Conservation (phyloP, 2,329 filamentous ascomycete genomes). For the Incumbomyces lentus region DNA sequence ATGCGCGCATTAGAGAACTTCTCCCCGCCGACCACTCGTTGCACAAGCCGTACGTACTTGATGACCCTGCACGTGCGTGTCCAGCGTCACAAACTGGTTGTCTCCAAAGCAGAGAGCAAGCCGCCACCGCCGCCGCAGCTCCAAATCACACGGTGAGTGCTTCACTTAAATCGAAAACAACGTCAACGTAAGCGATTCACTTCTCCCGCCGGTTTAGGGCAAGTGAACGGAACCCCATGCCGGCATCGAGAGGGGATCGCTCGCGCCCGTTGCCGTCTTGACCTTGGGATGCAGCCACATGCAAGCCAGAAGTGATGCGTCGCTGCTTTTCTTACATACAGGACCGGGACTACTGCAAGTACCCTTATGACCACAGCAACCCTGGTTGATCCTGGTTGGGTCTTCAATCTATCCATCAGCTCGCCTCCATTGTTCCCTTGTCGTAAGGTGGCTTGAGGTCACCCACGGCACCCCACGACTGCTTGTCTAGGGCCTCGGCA, state of each 20-base stretch:
- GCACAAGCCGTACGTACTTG: not conserved
- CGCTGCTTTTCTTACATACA: not conserved
- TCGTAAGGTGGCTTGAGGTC: not conserved
- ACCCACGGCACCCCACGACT: not conserved
- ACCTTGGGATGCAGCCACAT: not conserved
- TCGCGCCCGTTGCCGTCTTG: slow-evolving; percentile 4
- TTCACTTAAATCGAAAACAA: not conserved
- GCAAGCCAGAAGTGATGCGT: not conserved
- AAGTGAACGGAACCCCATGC: too few relatives aligned
- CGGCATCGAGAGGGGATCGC: not conserved
- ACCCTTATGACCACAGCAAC: slow-evolving; percentile 1
- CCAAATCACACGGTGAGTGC: slow-evolving; percentile 5
- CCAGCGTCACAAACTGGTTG: slow-evolving; percentile 3
- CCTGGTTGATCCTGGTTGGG: not conserved
- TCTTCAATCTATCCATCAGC: not conserved
- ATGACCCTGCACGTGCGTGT: slow-evolving; percentile 2
- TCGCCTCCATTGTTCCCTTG: not conserved
- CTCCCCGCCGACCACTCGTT: not conserved
- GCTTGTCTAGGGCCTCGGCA: not conserved
- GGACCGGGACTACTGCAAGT: slow-evolving; percentile 1
- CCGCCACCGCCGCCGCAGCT: not conserved
- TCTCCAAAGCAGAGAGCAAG: not conserved
- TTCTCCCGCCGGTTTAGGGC: too few relatives aligned
- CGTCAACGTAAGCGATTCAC: not conserved
- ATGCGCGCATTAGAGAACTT: not conserved